Percentiles rank a stretch among this genome's conserved stretches.
phyloP scores from a whole-genome alignment of 768 basidiomycete genomes.

The Suillus spraguei region DNA sequence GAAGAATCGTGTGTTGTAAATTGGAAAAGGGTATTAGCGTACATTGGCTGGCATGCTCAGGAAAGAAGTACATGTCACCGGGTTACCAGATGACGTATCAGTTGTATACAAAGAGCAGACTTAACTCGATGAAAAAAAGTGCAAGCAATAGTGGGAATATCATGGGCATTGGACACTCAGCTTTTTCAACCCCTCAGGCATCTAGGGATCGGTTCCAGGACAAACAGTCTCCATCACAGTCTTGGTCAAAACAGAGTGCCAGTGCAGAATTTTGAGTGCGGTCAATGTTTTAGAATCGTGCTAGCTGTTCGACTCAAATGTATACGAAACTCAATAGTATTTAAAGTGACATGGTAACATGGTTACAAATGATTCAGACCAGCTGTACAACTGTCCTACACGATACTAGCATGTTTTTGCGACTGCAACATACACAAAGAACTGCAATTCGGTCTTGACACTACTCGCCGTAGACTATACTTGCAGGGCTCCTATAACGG shows the following conservation, averaged over 20 bases:
- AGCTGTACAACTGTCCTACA: neutral
- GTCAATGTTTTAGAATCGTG: neutral
- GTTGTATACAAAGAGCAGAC: neutral
- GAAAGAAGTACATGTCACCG: neutral
- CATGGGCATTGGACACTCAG: neutral
- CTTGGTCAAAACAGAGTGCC: neutral
- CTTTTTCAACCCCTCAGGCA: neutral
- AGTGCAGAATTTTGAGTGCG: neutral
- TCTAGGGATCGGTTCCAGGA: neutral
- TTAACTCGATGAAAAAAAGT: too few relatives aligned
- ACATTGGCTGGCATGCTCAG: neutral
- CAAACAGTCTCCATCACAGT: neutral
- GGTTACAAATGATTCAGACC: neutral
- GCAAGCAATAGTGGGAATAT: neutral
- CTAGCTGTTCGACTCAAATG: neutral
- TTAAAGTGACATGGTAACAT: neutral
- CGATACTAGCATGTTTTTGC: neutral
- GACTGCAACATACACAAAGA: too few relatives aligned
- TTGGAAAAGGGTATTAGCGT: neutral
- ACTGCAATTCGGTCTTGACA: neutral
- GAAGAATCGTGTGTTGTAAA: neutral
- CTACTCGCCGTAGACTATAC: slow-evolving; percentile 6
- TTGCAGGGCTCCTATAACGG: slow-evolving; percentile 3
- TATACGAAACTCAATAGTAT: neutral
- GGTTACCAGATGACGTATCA: neutral